Evolutionary conservation across 306 rosid species (phyloP).

Genomic region (Fragaria nilgerrensis): DNA sequence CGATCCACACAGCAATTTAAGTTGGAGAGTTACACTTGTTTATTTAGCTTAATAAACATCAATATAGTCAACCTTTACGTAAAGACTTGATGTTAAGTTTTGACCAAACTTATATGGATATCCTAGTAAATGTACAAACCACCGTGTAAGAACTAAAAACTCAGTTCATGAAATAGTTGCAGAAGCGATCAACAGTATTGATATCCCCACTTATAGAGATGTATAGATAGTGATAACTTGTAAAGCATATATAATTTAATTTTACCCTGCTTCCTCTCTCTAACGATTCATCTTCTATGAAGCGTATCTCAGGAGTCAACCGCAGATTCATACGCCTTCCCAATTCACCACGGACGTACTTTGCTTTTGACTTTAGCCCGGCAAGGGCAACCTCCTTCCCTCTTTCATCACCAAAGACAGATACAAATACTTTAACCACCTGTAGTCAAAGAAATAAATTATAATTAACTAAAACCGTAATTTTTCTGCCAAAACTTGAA

Average conservation of each 20-base stretch:
- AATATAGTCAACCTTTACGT: conserved; percentile 9
- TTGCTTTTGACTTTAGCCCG: conserved; percentile 85
- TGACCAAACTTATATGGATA: neutral
- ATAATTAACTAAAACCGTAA: neutral
- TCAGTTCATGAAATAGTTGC: neutral
- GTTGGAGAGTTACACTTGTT: neutral
- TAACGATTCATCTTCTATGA: conserved; percentile 79
- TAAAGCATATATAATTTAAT: neutral
- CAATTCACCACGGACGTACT: conserved; percentile 75
- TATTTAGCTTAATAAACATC: neutral
- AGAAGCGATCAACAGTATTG: neutral
- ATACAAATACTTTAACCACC: conserved; percentile 89
- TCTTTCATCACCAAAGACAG: conserved; percentile 91
- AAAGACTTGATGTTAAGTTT: neutral
- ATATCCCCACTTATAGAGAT: neutral
- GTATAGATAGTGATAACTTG: neutral
- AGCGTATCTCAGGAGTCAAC: conserved; percentile 87
- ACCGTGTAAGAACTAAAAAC: neutral
- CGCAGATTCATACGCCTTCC: conserved; percentile 91
- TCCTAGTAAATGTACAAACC: neutral
- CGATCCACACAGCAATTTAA: neutral
- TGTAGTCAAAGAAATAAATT: conserved; percentile 21
- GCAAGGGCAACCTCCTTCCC: conserved; percentile 89
- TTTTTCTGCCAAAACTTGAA: neutral
- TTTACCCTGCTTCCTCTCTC: conserved; percentile 97